phyloP scores from a whole-genome alignment of 805 yeast genomes.

The Zygosaccharomyces rouxii region DNA sequence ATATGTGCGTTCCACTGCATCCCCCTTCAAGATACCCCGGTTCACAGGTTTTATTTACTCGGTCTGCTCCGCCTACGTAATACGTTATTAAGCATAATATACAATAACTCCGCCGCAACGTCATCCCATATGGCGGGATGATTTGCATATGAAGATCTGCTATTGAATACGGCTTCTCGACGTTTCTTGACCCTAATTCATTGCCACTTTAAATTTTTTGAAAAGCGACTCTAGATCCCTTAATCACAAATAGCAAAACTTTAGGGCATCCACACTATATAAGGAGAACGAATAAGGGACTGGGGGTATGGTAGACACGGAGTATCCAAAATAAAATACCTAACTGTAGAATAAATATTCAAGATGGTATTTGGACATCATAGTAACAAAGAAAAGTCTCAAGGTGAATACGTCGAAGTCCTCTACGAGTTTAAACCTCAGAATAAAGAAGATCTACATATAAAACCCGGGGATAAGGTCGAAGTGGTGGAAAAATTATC shows the following conservation, averaged over 20 bases:
- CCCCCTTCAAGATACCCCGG: too few relatives aligned
- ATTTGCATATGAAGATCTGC: too few relatives aligned
- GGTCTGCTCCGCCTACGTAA: too few relatives aligned
- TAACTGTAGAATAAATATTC: too few relatives aligned
- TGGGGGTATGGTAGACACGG: too few relatives aligned
- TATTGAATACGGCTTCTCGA: background rate
- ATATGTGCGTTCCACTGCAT: too few relatives aligned
- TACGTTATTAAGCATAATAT: too few relatives aligned
- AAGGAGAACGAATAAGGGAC: background rate
- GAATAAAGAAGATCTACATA: slow-evolving; percentile 67
- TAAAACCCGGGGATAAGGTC: slow-evolving; percentile 64
- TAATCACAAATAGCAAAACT: background rate
- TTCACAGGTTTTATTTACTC: too few relatives aligned
- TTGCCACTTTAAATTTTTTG: background rate
- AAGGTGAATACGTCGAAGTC: slow-evolving; percentile 52
- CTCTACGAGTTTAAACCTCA: slow-evolving; percentile 70
- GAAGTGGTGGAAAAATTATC: slow-evolving; percentile 69
- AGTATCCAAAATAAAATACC: too few relatives aligned
- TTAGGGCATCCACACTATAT: background rate
- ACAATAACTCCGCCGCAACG: background rate
- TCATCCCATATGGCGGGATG: background rate
- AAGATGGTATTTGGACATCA: slow-evolving; percentile 4
- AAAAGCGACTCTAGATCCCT: background rate
- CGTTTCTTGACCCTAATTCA: background rate
- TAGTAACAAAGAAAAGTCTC: background rate